phyloP scores from a whole-genome alignment of 2,329 filamentous ascomycete genomes.

The Hirsutella minnesotensis region DNA sequence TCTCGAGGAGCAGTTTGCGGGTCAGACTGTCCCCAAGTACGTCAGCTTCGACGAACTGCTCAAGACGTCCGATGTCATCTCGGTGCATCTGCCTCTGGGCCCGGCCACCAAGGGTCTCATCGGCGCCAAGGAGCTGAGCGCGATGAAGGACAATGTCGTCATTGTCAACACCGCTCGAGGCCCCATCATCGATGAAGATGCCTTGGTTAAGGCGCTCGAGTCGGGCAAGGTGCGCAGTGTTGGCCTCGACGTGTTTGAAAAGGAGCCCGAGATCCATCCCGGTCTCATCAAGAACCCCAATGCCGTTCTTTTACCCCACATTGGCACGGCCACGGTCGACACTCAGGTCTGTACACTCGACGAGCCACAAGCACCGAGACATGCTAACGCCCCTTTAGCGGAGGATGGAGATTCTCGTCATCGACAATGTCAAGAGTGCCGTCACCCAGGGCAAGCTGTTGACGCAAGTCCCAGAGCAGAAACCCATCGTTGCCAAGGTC shows the following conservation, averaged over 20 bases:
- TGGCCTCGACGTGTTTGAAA: slow-evolving; percentile 45
- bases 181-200: slow-evolving; percentile 42
- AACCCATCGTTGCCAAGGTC: background rate
- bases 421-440: slow-evolving; percentile 22
- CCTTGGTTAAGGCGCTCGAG: slow-evolving; percentile 39
- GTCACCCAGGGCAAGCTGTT: slow-evolving; percentile 6
- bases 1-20: slow-evolving; percentile 26
- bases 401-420: slow-evolving; percentile 16
- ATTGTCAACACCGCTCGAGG: slow-evolving; percentile 48
- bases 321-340: slow-evolving; percentile 55
- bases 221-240: slow-evolving; percentile 40
- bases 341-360: slow-evolving; percentile 7
- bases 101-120: slow-evolving; percentile 40
- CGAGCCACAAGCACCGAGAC: background rate
- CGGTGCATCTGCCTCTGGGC: slow-evolving; percentile 40
- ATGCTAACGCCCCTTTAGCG: slow-evolving; percentile 2
- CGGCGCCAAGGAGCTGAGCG: slow-evolving; percentile 32
- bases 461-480: slow-evolving; percentile 8
- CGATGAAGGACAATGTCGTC: slow-evolving; percentile 43
- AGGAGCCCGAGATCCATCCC: slow-evolving; percentile 48
- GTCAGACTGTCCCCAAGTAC: slow-evolving; percentile 13
- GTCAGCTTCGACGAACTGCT: slow-evolving; percentile 44
- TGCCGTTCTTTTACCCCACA: slow-evolving; percentile 53
- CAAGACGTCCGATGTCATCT: slow-evolving; percentile 39
- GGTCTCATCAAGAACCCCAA: slow-evolving; percentile 45